Evolutionary conservation across 345 rosid genomes (phyloP), one percentile per base, ranked within the genome.

Genomic region (Noccaea bulbosa): DNA sequence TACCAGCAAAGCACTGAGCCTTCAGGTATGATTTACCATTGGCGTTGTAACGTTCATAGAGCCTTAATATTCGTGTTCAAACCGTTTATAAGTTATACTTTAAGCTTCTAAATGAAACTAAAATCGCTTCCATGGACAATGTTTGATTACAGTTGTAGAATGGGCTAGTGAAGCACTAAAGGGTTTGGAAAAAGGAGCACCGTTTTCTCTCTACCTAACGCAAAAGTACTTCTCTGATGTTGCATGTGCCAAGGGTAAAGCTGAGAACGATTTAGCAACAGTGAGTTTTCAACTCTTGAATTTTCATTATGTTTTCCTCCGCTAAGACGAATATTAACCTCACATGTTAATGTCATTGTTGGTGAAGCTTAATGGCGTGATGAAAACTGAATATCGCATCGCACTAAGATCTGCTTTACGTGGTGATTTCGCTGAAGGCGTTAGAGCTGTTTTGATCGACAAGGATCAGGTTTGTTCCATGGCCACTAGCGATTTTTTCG

Each of bases 101-200:
- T 12, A 20, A 64, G n/a, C 12, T 20, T 49, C 8, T 46, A n/a
- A 15, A 8, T 9, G 44, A 17, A 44, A 56, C 0, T 5, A 24
- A 11, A 51, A 16, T 70, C 8, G 12, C 7, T 40, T 33, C 10
- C 38, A 4, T 40, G 45, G 8, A 40, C 11, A 47, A 63, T 45
- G 48, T 43, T 39, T 57, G 43, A 32, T n/a, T 48, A 17, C 77
- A 93, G 97, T 90, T 68, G 83, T 33, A 11, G 87, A 87, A 73
- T 93, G 97, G 98, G 96, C 96, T 44, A 86, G 67, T 7, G 94
- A 93, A 49, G 94, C 97, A 72, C 86, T 89, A 71, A 86, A 87
- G 77, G 92, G 90, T 45, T 76, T 88, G 52, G 86, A 70, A 48
- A 90, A 86, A 81, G 97, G 92, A 47, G 96, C 97, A 51, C 97